These are phyloP conservation scores for Globisporangium polare DNA, from an alignment of 352 stramenopile species.

Conservation along the genomic window DNA sequence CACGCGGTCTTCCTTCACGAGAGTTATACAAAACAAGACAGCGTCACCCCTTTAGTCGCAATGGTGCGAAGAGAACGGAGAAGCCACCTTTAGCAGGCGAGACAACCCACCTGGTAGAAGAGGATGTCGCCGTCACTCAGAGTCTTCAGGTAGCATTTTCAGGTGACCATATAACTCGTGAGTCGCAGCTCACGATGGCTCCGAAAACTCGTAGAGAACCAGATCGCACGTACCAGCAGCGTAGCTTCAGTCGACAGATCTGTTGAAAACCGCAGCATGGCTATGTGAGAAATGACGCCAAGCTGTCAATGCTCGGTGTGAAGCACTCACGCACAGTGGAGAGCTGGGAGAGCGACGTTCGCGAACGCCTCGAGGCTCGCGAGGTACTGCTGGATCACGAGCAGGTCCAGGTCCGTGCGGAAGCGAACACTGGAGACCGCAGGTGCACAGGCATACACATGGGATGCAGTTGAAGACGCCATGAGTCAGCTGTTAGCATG, in stretches of 20 bases:
- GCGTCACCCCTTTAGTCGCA: no score
- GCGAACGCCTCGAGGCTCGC: slow-evolving; percentile 34
- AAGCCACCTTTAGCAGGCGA: not conserved
- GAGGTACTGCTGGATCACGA: slow-evolving; percentile 51
- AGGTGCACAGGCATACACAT: not conserved
- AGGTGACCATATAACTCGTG: no score
- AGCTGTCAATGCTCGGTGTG: not conserved
- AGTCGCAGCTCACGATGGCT: not conserved
- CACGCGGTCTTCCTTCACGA: slow-evolving; percentile 40
- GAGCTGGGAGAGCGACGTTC: slow-evolving; percentile 28
- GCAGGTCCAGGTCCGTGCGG: slow-evolving; percentile 54
- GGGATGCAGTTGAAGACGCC: not conserved
- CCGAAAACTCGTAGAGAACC: not conserved
- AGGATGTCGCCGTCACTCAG: slow-evolving; percentile 64
- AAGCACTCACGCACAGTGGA: slow-evolving; percentile 43
- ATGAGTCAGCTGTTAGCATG: not conserved
- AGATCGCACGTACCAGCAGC: slow-evolving; percentile 36
- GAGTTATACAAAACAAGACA: no score
- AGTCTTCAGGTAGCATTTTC: slow-evolving; percentile 24
- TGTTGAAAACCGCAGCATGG: slow-evolving; percentile 10
- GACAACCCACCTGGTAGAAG: slow-evolving; percentile 46
- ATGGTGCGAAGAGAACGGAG: no score
- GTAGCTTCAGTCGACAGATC: slow-evolving; percentile 58
- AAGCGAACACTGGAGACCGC: slow-evolving; percentile 29
- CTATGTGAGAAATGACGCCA: no score